Evolutionary conservation across 176 grass and related monocot species (phyloP).

Genomic region (Oryza australiensis): DNA sequence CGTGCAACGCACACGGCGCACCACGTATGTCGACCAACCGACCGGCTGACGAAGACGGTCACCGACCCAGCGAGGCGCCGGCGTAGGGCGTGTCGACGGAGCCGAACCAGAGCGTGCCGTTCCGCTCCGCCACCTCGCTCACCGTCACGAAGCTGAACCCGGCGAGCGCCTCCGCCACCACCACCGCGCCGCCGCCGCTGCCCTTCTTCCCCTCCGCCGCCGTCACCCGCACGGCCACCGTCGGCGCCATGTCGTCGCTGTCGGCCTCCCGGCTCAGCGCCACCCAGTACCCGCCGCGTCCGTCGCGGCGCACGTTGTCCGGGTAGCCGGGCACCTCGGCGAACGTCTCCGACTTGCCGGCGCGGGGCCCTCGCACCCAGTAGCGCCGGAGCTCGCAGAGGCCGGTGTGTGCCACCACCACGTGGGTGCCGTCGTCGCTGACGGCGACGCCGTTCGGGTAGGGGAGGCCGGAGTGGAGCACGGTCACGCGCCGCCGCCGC

Average conservation of each 20-base stretch:
- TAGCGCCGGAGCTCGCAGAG: constrained; percentile 49
- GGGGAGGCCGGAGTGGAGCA: constrained; percentile 50
- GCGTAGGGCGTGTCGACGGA: constrained; percentile 65
- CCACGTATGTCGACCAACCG: too few relatives aligned
- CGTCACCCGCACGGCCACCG: constrained; percentile 43
- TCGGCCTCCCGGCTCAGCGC: constrained; percentile 42
- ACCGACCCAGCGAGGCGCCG: neutral
- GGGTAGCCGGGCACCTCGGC: constrained; percentile 73
- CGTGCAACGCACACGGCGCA: too few relatives aligned
- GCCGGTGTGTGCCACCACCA: constrained; percentile 61
- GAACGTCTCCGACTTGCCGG: constrained; percentile 47
- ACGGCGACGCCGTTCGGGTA: constrained; percentile 77
- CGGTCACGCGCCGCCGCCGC: constrained; percentile 18
- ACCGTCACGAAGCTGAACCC: constrained; percentile 45
- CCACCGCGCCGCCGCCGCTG: neutral
- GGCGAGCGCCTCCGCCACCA: constrained; percentile 42
- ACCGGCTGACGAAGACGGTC: neutral
- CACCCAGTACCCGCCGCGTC: constrained; percentile 64
- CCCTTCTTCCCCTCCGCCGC: neutral
- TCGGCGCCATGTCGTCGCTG: neutral
- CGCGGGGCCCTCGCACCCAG: constrained; percentile 57
- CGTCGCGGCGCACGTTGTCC: constrained; percentile 65
- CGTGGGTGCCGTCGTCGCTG: constrained; percentile 48
- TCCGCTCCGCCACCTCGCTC: constrained; percentile 55
- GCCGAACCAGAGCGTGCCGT: constrained; percentile 58